These are phyloP conservation scores for Vitis rotundifolia DNA, from an alignment of 164 flowering plant species.

Conservation along the genomic window DNA sequence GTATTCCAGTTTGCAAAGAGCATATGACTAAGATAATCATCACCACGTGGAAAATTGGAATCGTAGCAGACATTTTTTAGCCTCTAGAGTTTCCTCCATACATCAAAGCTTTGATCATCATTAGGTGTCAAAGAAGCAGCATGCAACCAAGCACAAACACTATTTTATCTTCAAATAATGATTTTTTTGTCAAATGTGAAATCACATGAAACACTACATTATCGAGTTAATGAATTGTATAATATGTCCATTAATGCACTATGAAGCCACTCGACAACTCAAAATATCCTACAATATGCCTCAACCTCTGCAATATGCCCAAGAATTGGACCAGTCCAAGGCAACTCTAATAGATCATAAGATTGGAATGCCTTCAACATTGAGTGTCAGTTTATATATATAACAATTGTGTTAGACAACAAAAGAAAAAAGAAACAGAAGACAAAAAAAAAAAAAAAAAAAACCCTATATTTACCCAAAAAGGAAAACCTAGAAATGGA, in stretches of 20 bases:
- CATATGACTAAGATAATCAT: slow-evolving; percentile 61
- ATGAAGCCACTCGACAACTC: slow-evolving; percentile 87
- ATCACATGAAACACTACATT: slow-evolving; percentile 80
- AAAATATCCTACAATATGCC: slow-evolving; percentile 93
- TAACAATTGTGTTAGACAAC: too few species aligned
- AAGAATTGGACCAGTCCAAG: slow-evolving; percentile 91
- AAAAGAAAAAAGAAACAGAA: too few species aligned
- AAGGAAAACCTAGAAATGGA: too few species aligned
- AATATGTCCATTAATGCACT: slow-evolving; percentile 79
- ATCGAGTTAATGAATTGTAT: slow-evolving; percentile 91
- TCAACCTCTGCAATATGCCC: slow-evolving; percentile 96
- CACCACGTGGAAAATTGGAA: slow-evolving; percentile 78
- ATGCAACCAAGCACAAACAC: slow-evolving; percentile 88
- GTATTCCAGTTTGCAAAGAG: slow-evolving; percentile 91
- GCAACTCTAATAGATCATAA: slow-evolving; percentile 52
- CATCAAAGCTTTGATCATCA: slow-evolving; percentile 52
- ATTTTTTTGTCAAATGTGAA: slow-evolving; percentile 58
- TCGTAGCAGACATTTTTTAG: slow-evolving; percentile 92
- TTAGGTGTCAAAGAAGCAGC: slow-evolving; percentile 67
- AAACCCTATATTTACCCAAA: not conserved
- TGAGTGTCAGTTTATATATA: slow-evolving; percentile 14
- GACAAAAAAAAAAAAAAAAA: too few species aligned
- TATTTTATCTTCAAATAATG: slow-evolving; percentile 78
- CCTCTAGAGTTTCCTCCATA: slow-evolving; percentile 91
- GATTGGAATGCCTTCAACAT: slow-evolving; percentile 41